A percentile compares a stretch with the other conserved stretches of the same genome.
These are phyloP conservation scores for Leucocoprinus leucothites DNA, from an alignment of 768 basidiomycete genomes.

Conservation along the genomic window DNA sequence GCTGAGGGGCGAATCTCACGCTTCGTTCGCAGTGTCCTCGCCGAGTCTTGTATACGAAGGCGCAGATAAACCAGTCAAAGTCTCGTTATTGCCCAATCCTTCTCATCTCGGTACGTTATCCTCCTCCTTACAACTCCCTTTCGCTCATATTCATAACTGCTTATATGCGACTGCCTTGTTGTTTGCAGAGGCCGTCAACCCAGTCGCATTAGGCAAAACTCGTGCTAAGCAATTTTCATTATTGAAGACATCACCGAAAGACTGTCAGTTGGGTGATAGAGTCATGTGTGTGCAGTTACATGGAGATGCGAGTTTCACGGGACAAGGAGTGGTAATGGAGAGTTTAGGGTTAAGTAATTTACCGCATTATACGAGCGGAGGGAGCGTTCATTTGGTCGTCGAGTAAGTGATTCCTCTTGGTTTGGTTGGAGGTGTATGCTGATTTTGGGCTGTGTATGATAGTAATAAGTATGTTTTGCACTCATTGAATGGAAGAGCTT, in stretches of 20 bases:
- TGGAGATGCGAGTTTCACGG: conserved; percentile 89
- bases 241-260: conserved; percentile 57
- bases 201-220: conserved; percentile 85
- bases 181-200: conserved; percentile 74
- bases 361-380: conserved; percentile 89
- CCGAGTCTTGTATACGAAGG: conserved; percentile 57
- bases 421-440: background rate
- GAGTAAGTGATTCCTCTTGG: conserved; percentile 52
- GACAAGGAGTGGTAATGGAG: conserved; percentile 91
- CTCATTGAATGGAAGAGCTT: background rate
- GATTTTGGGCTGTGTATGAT: background rate
- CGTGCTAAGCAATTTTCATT: conserved; percentile 88
- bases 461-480: conserved; percentile 55
- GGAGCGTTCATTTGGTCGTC: conserved; percentile 87
- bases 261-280: conserved; percentile 57
- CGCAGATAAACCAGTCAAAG: conserved; percentile 50
- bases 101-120: conserved; percentile 60
- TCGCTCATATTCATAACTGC: conserved; percentile 3
- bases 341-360: conserved; percentile 81
- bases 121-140: background rate
- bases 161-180: background rate
- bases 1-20: background rate
- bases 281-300: conserved; percentile 91
- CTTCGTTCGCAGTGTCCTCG: conserved; percentile 63
- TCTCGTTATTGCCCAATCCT: conserved; percentile 78